Conservation (phyloP, 768 basidiomycete species). For the Calocera cornea region DNA sequence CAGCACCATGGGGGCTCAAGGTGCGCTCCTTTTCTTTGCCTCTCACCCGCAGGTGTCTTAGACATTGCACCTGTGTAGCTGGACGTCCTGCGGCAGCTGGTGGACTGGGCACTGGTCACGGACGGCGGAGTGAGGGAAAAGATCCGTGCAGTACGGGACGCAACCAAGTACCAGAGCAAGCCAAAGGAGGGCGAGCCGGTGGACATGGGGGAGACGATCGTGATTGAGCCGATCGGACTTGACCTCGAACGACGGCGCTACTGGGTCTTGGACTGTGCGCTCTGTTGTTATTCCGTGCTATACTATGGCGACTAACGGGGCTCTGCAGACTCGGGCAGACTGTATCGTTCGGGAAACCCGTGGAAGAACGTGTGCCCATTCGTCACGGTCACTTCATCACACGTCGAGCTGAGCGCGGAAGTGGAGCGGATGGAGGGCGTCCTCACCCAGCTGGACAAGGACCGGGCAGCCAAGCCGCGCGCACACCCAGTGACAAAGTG, state of each 20-base stretch:
- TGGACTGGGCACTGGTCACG: conserved; percentile 69
- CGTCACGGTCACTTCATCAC: conserved; percentile 52
- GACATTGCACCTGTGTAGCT: conserved; percentile 41
- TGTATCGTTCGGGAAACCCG: conserved; percentile 76
- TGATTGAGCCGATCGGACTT: conserved; percentile 60
- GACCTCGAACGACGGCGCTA: conserved; percentile 64
- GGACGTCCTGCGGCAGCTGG: conserved; percentile 67
- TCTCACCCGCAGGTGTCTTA: conserved; percentile 13
- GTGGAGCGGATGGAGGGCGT: conserved; percentile 46
- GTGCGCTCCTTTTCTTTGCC: conserved; percentile 32
- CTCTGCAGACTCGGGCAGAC: conserved; percentile 59
- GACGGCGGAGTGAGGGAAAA: conserved; percentile 50
- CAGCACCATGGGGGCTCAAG: conserved; percentile 70
- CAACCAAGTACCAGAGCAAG: conserved; percentile 75
- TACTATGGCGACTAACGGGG: conserved; percentile 7
- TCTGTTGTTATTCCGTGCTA: conserved; percentile 22
- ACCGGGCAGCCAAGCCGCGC: conserved; percentile 25
- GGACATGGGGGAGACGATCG: conserved; percentile 50
- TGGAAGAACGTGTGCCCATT: conserved; percentile 80
- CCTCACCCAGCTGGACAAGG: conserved; percentile 33
- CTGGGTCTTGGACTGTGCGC: conserved; percentile 84
- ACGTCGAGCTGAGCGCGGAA: conserved; percentile 54
- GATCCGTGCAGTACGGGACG: conserved; percentile 80
- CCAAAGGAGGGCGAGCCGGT: conserved; percentile 33
- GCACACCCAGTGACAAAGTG: conserved; percentile 28